These are phyloP conservation scores for Euphorbia celastroides DNA, from an alignment of 441 rosid species.

Conservation along the genomic window DNA sequence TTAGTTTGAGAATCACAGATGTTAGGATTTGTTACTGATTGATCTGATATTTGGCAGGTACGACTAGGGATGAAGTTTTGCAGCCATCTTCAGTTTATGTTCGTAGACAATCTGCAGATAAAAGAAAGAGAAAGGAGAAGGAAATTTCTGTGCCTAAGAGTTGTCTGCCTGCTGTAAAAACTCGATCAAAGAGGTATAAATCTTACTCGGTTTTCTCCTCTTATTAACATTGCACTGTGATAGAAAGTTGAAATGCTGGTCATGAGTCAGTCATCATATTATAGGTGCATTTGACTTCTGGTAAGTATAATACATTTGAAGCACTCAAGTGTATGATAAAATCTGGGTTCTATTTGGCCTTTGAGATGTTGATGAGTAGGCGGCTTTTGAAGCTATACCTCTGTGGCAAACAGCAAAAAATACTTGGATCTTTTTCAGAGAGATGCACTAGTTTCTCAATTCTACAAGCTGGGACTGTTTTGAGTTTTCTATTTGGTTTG, in stretches of 20 bases:
- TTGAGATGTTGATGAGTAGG: too few relatives aligned
- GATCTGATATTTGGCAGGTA: conserved; percentile 2
- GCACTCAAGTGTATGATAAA: background rate
- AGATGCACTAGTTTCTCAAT: too few relatives aligned
- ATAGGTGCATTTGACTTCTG: background rate
- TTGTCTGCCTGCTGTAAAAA: conserved; percentile 13
- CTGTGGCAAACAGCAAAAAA: too few relatives aligned
- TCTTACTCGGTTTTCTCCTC: background rate
- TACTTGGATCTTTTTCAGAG: background rate
- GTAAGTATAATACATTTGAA: too few relatives aligned
- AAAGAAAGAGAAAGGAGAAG: conserved; percentile 15
- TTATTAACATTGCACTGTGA: too few relatives aligned
- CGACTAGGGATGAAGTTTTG: too few relatives aligned
- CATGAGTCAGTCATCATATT: background rate
- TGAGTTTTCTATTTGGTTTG: background rate
- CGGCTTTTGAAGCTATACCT: too few relatives aligned
- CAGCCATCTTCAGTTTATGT: conserved; percentile 18
- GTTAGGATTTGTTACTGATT: background rate
- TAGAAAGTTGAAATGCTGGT: background rate
- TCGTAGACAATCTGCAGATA: conserved; percentile 17
- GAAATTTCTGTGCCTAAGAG: conserved; percentile 11
- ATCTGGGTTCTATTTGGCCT: background rate
- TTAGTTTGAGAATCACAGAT: background rate
- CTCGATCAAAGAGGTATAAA: background rate
- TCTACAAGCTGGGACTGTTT: background rate